These are phyloP conservation scores for Sarocladium kiliense DNA, from an alignment of 2,329 filamentous ascomycete genomes.

Conservation along the genomic window DNA sequence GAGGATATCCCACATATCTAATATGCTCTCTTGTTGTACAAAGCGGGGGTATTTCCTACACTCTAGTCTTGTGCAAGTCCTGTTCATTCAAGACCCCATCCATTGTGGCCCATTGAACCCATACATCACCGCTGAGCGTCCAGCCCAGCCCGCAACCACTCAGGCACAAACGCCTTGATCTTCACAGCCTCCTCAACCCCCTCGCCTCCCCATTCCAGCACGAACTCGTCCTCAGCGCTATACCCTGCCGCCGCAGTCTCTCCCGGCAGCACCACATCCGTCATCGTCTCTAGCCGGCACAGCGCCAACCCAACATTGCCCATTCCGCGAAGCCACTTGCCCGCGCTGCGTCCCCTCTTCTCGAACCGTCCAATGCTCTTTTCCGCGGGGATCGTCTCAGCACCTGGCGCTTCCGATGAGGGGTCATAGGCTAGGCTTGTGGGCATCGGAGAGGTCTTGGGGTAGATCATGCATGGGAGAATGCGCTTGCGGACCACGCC, in stretches of 20 bases:
- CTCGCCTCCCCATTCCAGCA: conserved; percentile 47
- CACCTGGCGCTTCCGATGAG: conserved; percentile 11
- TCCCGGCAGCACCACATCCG: conserved; percentile 66
- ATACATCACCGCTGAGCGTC: conserved; percentile 15
- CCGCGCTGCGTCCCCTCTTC: conserved; percentile 64
- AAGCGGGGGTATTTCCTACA: neutral
- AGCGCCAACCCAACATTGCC: conserved; percentile 85
- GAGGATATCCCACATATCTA: no score
- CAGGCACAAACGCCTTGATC: conserved; percentile 78
- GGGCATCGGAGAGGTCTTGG: conserved; percentile 32
- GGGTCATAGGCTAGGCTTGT: conserved; percentile 43
- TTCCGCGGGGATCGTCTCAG: conserved; percentile 32
- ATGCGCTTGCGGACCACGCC: conserved; percentile 90
- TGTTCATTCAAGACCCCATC: neutral
- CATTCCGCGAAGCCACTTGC: conserved; percentile 73
- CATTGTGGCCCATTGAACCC: neutral
- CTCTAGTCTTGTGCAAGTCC: neutral
- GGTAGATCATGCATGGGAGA: conserved; percentile 72
- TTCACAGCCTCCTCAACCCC: conserved; percentile 34
- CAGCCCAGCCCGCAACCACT: conserved; percentile 57
- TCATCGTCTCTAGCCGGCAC: conserved; percentile 89
- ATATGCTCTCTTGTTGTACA: no score
- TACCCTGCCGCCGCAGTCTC: conserved; percentile 57
- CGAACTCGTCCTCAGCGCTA: conserved; percentile 57
- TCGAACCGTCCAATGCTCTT: conserved; percentile 46